These are phyloP conservation scores for Acacia confusa DNA, from an alignment of 306 rosid species.

Conservation along the genomic window DNA sequence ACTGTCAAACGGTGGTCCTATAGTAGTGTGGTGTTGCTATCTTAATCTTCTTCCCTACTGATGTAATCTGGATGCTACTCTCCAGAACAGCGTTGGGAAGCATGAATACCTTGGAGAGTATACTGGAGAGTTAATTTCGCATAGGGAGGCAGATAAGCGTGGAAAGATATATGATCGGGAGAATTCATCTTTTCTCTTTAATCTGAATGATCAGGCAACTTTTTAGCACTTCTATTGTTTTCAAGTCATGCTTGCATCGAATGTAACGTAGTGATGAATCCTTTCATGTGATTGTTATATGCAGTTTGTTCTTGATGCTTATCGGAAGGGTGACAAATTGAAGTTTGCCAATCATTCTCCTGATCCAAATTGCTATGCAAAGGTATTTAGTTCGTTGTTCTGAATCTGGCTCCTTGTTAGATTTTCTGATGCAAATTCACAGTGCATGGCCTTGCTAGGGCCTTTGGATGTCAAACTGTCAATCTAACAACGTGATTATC, in stretches of 20 bases:
- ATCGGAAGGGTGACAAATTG: slow-evolving; percentile 93
- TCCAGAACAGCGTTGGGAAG: slow-evolving; percentile 93
- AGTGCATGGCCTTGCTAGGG: slow-evolving; percentile 12
- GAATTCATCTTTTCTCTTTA: slow-evolving; percentile 96
- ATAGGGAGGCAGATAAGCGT: slow-evolving; percentile 97
- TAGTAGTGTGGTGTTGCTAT: neutral
- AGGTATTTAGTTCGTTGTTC: slow-evolving; percentile 50
- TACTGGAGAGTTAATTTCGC: slow-evolving; percentile 97
- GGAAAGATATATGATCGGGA: slow-evolving; percentile 99
- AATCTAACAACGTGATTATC: slow-evolving; percentile 9
- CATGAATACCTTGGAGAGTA: slow-evolving; percentile 99
- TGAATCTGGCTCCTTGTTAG: slow-evolving; percentile 2
- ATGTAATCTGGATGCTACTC: slow-evolving; percentile 28
- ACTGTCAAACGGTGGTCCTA: slow-evolving; percentile 12
- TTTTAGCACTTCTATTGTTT: neutral
- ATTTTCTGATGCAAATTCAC: neutral
- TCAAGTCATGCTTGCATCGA: neutral
- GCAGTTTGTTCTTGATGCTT: slow-evolving; percentile 99
- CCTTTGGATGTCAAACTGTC: neutral
- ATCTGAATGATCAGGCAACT: slow-evolving; percentile 96
- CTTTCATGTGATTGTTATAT: slow-evolving; percentile 16
- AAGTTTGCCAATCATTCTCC: slow-evolving; percentile 99
- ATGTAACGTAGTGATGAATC: neutral
- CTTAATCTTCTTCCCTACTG: slow-evolving; percentile 30
- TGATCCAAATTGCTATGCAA: slow-evolving; percentile 97